Base-by-base conservation (phyloP, 2,329 filamentous ascomycete genomes). In the Colletotrichum abscissum region DNA sequence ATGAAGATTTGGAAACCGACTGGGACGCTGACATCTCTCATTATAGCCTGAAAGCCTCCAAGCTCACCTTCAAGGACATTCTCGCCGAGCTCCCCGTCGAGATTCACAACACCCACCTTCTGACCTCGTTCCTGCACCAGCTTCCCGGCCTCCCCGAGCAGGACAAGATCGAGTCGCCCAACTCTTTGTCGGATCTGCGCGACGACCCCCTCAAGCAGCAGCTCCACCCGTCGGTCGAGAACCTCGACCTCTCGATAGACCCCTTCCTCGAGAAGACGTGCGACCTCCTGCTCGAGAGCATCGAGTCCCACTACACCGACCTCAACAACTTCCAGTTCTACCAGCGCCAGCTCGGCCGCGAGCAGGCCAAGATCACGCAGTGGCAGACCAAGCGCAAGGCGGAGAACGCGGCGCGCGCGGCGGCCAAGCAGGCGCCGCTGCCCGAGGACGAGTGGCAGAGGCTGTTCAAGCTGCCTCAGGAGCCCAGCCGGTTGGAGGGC, bases 261-360 rank as follows among this genome's bases (percentile, higher is more conserved):
- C 97, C 97, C 38, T 98, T 97, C 89, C 92, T 99, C 60, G 96
- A 98, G 89, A 98, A 98, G 91, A 98, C 96, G 65, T 98, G 95
- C 86, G 96, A 99, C 82, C 91, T 98, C 77, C 91, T 99, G 70
- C 92, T 98, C 75, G 97, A 99, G 81, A 95, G 93, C 88, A 98
- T 99, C 83, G 97, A 99, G 88, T 93, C 93, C 69, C 97, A 99
- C 88, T 97, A 98, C 87, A 98, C 95, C 74, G 97, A 99, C 86
- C 93, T 97, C 83, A 98, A 98, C 91, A 99, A 99, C 90, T 97
- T 97, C 88, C 95, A 98, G 85, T 91, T 90, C 90, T 98, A 98
- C 88, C 95, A 98, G 87, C 92, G 97, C 80, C 95, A 97, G 81
- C 89, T 98, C 71, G 93, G 92, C 67, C 94, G 97, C 78, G 97